These are phyloP conservation scores for Grifola frondosa DNA, from an alignment of 1,284 basidiomycete genomes.

Conservation along the genomic window DNA sequence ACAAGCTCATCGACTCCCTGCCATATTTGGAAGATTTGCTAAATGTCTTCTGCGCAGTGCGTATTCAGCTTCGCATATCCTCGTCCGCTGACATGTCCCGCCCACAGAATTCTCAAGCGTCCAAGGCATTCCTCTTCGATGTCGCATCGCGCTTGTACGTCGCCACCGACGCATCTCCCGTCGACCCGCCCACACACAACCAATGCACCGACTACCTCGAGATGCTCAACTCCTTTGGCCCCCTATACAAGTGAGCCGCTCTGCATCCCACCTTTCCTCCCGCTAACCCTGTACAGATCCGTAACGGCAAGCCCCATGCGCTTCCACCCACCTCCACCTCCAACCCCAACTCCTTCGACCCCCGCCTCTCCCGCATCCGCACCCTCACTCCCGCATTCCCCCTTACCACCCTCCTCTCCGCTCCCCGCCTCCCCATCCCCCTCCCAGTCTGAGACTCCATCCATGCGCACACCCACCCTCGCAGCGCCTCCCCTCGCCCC, in stretches of 20 bases:
- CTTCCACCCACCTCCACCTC: slow-evolving; percentile 8
- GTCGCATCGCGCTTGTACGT: slow-evolving; percentile 84
- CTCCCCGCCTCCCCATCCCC: slow-evolving; percentile 24
- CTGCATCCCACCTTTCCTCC: too few relatives aligned
- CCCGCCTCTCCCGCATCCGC: slow-evolving; percentile 1
- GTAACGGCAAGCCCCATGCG: slow-evolving; percentile 27
- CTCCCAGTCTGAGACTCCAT: too few relatives aligned
- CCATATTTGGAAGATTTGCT: slow-evolving; percentile 79
- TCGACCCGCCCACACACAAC: slow-evolving; percentile 86
- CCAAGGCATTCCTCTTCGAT: slow-evolving; percentile 94
- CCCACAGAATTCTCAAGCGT: slow-evolving; percentile 79
- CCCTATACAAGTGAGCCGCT: slow-evolving; percentile 71
- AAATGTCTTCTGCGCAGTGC: slow-evolving; percentile 78
- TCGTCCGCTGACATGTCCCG: too few relatives aligned
- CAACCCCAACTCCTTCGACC: slow-evolving; percentile 7
- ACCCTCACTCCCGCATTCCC: slow-evolving; percentile 3
- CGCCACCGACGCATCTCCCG: slow-evolving; percentile 90
- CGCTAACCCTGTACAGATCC: slow-evolving; percentile 21
- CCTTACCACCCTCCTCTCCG: slow-evolving; percentile 16
- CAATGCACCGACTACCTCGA: slow-evolving; percentile 90
- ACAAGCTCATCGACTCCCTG: slow-evolving; percentile 69
- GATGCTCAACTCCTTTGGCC: slow-evolving; percentile 84
- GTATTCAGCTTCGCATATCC: slow-evolving; percentile 30
- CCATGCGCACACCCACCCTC: not conserved
- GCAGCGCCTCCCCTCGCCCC: slow-evolving; percentile 9